Base-by-base conservation (phyloP, 352 stramenopile species). In the Phytophthora niederhauseri region DNA sequence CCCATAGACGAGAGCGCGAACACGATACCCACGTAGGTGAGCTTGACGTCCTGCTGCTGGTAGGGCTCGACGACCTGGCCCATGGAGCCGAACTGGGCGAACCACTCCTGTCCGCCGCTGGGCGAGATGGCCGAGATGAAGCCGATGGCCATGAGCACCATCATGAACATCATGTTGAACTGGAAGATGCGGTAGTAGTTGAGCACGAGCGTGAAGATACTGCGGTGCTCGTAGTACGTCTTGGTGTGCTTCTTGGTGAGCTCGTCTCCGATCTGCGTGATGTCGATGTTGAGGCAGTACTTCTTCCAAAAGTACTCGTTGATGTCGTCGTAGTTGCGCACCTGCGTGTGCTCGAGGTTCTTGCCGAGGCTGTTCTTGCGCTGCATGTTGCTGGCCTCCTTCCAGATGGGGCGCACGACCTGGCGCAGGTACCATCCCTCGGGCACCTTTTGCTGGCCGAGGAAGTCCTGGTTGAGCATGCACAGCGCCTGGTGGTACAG, bases 401-500 rank as follows among this genome's bases (percentile, higher is more conserved):
- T 85, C 81, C 81, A 90, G 5, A 92, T 75, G 0, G 84, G 84
- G 6, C 80, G 77, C 14, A 87, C 74, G 1, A 92, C 81, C 43
- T 85, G 72, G 9, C 75, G 53, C 0, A 92, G 58, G 66, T 85
- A 92, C 84, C 84, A 92, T 17, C 77, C 70, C 60, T 85, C 76
- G 5, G 66, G 6, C 38, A 81, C 59, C 19, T 77, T 75, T 6
- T 88, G 71, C 54, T 87, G 66, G 17, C 76, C 78, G 22, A 87
- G 71, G n/a, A 85, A 77, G 60, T 92, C 84, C 22, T 75, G 60
- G 60, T 92, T 90, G 0, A 92, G 64, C 63, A 85, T 75, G 5
- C 7, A 65, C 4, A 91, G 59, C 65, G 82, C 72, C 55, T 92
- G 80, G 75, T 99, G 96, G 76, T 98, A 99, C 14, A 99, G 67